Percentiles rank a stretch among this genome's conserved stretches.
Evolutionary conservation across 2,329 filamentous ascomycete species (phyloP).

Genomic region (Penicillium expansum): DNA sequence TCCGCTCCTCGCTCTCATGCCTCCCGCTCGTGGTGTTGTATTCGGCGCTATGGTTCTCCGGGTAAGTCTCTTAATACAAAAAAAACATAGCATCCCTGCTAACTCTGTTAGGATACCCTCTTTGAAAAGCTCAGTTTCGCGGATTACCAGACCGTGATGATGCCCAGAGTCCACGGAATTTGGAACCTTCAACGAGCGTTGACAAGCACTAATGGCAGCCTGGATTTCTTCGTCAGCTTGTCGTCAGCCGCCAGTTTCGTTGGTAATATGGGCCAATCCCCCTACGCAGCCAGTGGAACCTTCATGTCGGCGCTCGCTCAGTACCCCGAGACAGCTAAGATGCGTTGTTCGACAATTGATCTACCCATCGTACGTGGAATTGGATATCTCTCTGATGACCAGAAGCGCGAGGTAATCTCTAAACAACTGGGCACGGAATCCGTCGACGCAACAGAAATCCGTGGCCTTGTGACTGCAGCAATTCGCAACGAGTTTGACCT

Average conservation of each 20-base stretch:
- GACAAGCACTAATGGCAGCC: slow-evolving; percentile 2
- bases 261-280: slow-evolving; percentile 54
- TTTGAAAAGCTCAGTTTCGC: slow-evolving; percentile 31
- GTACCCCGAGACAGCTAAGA: slow-evolving; percentile 51
- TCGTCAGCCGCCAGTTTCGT: slow-evolving; percentile 29
- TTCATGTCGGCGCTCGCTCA: slow-evolving; percentile 26
- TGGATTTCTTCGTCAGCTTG: slow-evolving; percentile 30
- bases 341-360: slow-evolving; percentile 47
- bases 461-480: slow-evolving; percentile 22
- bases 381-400: slow-evolving; percentile 23
- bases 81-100: no score
- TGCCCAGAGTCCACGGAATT: slow-evolving; percentile 27
- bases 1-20: slow-evolving; percentile 29
- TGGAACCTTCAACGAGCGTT: slow-evolving; percentile 33
- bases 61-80: no score
- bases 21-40: slow-evolving; percentile 44
- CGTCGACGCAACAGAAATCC: slow-evolving; percentile 22
- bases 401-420: slow-evolving; percentile 19
- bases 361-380: slow-evolving; percentile 22
- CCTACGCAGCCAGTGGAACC: slow-evolving; percentile 54
- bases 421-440: slow-evolving; percentile 20
- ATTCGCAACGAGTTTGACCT: slow-evolving; percentile 22
- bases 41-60: slow-evolving; percentile 48
- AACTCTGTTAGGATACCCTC: slow-evolving; percentile 19
- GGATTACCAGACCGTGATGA: slow-evolving; percentile 26